Evolutionary conservation across 306 rosid species (phyloP).

Genomic region (Sphenostylis stenocarpa): DNA sequence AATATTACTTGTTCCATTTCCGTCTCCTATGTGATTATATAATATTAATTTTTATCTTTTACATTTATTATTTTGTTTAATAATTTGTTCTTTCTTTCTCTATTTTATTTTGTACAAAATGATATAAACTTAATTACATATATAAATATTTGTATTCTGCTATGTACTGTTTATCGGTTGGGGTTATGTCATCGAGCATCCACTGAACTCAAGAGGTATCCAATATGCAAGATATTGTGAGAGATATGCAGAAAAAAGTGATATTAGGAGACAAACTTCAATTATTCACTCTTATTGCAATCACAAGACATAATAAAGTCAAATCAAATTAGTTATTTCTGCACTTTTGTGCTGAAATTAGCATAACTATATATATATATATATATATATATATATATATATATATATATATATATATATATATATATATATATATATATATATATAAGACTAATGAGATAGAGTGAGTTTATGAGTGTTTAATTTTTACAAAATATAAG

Average conservation of each 20-base stretch:
- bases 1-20: too few relatives aligned
- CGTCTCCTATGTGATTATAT: too few relatives aligned
- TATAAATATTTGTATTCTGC: not conserved
- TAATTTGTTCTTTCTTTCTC: too few relatives aligned
- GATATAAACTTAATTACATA: not conserved
- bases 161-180: not conserved
- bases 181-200: not conserved
- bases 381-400: too few relatives aligned
- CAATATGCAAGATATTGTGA: not conserved
- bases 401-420: too few relatives aligned
- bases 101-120: not conserved
- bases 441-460: too few relatives aligned
- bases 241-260: not conserved
- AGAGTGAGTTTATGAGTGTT: too few relatives aligned
- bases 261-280: not conserved
- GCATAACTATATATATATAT: too few relatives aligned
- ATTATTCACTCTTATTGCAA: not conserved
- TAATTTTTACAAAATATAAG: too few relatives aligned
- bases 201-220: not conserved
- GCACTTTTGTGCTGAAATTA: not conserved
- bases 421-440: too few relatives aligned
- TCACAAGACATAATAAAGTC: not conserved
- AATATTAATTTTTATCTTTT: too few relatives aligned
- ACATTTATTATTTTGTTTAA: not conserved
- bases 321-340: not conserved